Base-by-base conservation (phyloP, 805 yeast genomes). In the Cyberlindnera petersonii region DNA sequence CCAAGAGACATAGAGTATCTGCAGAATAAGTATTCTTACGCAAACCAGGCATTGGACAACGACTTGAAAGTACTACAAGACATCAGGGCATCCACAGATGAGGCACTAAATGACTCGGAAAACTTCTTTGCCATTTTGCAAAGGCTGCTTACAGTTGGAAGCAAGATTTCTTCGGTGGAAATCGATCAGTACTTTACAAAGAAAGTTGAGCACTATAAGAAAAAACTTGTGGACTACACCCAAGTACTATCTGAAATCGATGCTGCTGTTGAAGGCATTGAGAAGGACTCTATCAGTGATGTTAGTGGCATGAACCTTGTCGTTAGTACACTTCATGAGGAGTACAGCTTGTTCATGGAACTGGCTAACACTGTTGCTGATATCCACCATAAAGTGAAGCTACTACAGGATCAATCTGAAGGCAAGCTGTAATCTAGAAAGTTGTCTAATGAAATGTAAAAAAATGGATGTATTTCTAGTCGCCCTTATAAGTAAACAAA, bases 301-400 rank as follows among this genome's bases (percentile, higher is more conserved):
- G 46, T 54, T 9, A 52, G 60, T 44, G 72, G 72, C 0, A 50
- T 73, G 60, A 79, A 55, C 42, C 67, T 72, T 47, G 71, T 82
- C 20, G 74, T 81, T 13, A 71, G 72, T 34, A 79, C 86, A 0
- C 70, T 84, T 19, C 75, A 75, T 40, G 79, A 77, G 49, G 91
- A 83, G 59, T 83, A 80, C 55, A 67, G 68, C 31, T 63, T 83
- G 37, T 84, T 82, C 59, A 79, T 82, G 78, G 89, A 82, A 57
- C 67, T 81, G 31, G 82, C 89, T 34, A 85, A 82, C 56, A 72
- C 76, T 28, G 71, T 82, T 55, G 89, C 91, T 3, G 85, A 79
- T 48, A 59, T 82, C 28, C 91, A 83, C 59, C 78, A 74, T 48
- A 65, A 64, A 35, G 71, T 72, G 5, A 71, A 64, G 46, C 45